Base-by-base conservation (phyloP, 306 rosid genomes). In the Cicer judaicum region DNA sequence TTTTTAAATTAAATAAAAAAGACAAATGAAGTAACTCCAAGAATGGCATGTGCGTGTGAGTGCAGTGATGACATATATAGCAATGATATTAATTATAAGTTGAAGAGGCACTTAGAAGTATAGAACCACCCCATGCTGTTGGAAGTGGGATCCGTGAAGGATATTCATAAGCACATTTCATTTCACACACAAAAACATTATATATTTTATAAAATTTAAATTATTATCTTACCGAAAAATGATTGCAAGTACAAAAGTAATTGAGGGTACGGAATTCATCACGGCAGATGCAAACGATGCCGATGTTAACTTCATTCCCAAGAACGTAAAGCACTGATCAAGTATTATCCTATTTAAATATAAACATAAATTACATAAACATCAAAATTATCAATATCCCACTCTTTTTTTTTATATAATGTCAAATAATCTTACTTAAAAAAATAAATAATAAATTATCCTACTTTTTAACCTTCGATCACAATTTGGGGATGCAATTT, bases 241-340 rank as follows among this genome's bases (percentile, higher is more conserved):
- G 62, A 83, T 66, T 64, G 84, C 87, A 0, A 79, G 70, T 24
- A 79, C 81, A 64, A 84, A 84, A 40, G 82, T 80, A 24, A 84
- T 80, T 60, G 82, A 67, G 3, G 80, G 79, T 65, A 79, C 83
- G 41, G 81, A 76, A 67, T 84, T 80, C 79, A 76, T 77, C 19
- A 79, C 76, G 0, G 87, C 87, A 12, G 87, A 76, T 39, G 87
- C 68, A 67, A 72, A 84, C 2, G 87, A 77, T 29, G 87, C 87
- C 29, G 87, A 84, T 7, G 85, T 84, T 24, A 66, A 21, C 29
- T 74, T 68, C 68, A 80, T 61, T 47, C 72, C 82, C 49, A 84
- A 2, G 55, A 85, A 64, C 10, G 82, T 18, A 71, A 84, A 80
- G 16, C 84, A 60, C 2, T 84, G 87, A 61, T 84, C 87, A 18